phyloP scores from a whole-genome alignment of 1,139 yeast species.

The Oligophagozyma castellii region DNA sequence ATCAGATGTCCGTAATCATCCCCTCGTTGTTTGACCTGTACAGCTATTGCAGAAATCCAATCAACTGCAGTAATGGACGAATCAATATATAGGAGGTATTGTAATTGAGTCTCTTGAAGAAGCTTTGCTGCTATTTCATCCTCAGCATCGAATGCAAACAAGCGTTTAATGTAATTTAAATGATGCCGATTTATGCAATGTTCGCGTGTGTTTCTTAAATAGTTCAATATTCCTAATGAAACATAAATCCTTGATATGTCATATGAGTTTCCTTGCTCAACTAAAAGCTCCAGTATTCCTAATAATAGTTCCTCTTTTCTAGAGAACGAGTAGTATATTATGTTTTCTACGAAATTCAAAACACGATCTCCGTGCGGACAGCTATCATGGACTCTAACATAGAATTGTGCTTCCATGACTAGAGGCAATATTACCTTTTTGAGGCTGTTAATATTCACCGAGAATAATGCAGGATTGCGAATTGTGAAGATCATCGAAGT shows the following conservation, averaged over 20 bases:
- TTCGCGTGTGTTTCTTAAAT: conserved; percentile 29
- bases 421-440: conserved; percentile 45
- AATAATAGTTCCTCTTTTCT: conserved; percentile 17
- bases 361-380: conserved; percentile 52
- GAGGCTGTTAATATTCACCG: conserved; percentile 31
- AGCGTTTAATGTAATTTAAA: conserved; percentile 25
- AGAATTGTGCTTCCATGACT: conserved; percentile 50
- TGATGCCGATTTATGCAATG: conserved; percentile 25
- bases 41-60: conserved; percentile 25
- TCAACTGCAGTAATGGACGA: conserved; percentile 13
- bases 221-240: conserved; percentile 42
- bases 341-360: conserved; percentile 32
- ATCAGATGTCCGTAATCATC: conserved; percentile 10
- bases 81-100: conserved; percentile 29
- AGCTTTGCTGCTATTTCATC: conserved; percentile 42
- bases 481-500: conserved; percentile 44
- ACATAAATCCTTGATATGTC: conserved; percentile 63
- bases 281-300: conserved; percentile 34
- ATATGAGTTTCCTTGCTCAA: conserved; percentile 37
- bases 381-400: conserved; percentile 17
- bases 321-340: conserved; percentile 29
- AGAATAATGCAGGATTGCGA: conserved; percentile 34
- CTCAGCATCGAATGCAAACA: conserved; percentile 46
- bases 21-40: conserved; percentile 11
- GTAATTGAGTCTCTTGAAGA: conserved; percentile 38